Evolutionary conservation across 2,329 filamentous ascomycete species (phyloP).

Genomic region (Ophiosphaerella korrae): DNA sequence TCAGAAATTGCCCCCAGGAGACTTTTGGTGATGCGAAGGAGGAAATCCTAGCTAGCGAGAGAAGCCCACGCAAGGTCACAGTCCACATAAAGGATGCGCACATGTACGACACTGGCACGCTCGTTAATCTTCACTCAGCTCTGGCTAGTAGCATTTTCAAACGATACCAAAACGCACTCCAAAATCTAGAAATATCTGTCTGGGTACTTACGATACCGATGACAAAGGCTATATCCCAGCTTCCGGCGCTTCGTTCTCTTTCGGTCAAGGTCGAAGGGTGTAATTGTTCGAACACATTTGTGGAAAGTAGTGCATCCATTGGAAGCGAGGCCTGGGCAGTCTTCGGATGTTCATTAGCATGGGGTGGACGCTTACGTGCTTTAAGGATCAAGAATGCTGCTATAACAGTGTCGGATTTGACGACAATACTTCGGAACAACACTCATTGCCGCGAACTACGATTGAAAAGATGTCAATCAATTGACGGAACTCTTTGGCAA

Average conservation of each 20-base stretch:
- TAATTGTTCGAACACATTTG: slow-evolving; percentile 4
- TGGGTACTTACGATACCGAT: slow-evolving; percentile 34
- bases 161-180: slow-evolving; percentile 31
- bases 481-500: slow-evolving; percentile 24
- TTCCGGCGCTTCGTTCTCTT: slow-evolving; percentile 28
- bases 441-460: slow-evolving; percentile 25
- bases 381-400: slow-evolving; percentile 31
- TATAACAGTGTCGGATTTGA: slow-evolving; percentile 22
- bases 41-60: background rate
- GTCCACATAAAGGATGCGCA: slow-evolving; percentile 29
- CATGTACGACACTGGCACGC: slow-evolving; percentile 21
- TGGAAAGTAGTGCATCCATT: background rate
- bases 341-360: slow-evolving; percentile 4
- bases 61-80: background rate
- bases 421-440: slow-evolving; percentile 18
- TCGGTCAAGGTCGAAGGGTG: slow-evolving; percentile 32
- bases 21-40: too few relatives aligned
- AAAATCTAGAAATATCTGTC: slow-evolving; percentile 33
- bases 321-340: slow-evolving; percentile 26
- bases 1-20: too few relatives aligned
- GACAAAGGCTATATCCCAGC: slow-evolving; percentile 24
- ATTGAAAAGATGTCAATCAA: slow-evolving; percentile 23
- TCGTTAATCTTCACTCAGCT: slow-evolving; percentile 37
- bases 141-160: slow-evolving; percentile 30
- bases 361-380: slow-evolving; percentile 10